A percentile compares a stretch with the other conserved stretches of the same genome.
Evolutionary conservation across 495 filamentous ascomycete genomes (phyloP).

Genomic region (Chlorociboria aeruginascens): DNA sequence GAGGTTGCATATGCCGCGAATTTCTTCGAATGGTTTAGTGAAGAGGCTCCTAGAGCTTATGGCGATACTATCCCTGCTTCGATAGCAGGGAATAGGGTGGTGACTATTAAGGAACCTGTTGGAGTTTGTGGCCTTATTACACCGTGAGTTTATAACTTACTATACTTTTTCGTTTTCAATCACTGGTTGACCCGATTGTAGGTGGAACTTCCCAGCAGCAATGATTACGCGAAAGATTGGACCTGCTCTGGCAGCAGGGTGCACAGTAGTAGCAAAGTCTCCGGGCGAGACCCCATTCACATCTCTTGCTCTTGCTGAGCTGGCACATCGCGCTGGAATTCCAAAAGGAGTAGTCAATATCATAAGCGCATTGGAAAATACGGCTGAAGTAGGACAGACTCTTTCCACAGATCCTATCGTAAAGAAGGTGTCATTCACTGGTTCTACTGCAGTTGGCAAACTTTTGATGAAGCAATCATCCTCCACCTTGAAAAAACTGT

Average conservation of each 20-base stretch:
- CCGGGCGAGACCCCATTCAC: slow-evolving; percentile 82
- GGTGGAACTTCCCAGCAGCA: slow-evolving; percentile 86
- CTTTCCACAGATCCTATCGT: slow-evolving; percentile 61
- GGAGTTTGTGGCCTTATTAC: slow-evolving; percentile 94
- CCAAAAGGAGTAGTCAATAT: slow-evolving; percentile 80
- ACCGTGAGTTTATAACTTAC: slow-evolving; percentile 40
- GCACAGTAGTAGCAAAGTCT: slow-evolving; percentile 76
- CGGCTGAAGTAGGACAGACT: slow-evolving; percentile 57
- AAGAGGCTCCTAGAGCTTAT: slow-evolving; percentile 61
- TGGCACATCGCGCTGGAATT: slow-evolving; percentile 72
- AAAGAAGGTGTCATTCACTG: slow-evolving; percentile 83
- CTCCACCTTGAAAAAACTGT: slow-evolving; percentile 73
- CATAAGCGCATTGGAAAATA: slow-evolving; percentile 59
- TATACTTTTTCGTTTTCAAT: not conserved
- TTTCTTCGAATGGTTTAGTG: slow-evolving; percentile 77
- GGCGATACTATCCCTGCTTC: slow-evolving; percentile 67
- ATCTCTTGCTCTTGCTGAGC: slow-evolving; percentile 67
- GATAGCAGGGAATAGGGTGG: slow-evolving; percentile 57
- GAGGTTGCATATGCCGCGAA: slow-evolving; percentile 62
- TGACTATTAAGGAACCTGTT: slow-evolving; percentile 75
- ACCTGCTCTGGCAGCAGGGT: slow-evolving; percentile 72
- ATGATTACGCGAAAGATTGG: slow-evolving; percentile 89
- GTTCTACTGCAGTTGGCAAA: slow-evolving; percentile 76
- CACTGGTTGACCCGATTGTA: not conserved
- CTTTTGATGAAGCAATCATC: slow-evolving; percentile 77